These are phyloP conservation scores for Bruguiera hainesii DNA, from an alignment of 441 rosid genomes.

Conservation along the genomic window DNA sequence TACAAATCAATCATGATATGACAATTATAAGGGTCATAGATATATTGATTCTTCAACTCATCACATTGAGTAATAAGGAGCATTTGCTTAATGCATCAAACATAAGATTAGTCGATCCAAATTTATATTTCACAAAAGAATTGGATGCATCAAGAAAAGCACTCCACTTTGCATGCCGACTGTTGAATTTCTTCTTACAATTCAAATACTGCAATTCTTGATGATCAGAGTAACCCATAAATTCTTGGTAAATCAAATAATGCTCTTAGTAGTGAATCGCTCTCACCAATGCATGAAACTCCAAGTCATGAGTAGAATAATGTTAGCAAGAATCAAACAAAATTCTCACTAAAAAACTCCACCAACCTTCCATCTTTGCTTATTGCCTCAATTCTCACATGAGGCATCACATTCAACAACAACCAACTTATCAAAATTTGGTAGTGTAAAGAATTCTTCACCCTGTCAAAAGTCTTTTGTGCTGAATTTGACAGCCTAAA, in stretches of 20 bases:
- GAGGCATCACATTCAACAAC: no score
- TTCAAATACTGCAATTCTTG: not conserved
- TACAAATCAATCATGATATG: not conserved
- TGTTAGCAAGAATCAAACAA: no score
- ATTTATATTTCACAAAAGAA: conserved; percentile 9
- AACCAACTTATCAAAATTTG: no score
- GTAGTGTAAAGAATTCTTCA: no score
- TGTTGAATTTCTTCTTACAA: not conserved
- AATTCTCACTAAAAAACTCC: no score
- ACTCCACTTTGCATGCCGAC: not conserved
- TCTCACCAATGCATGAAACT: no score
- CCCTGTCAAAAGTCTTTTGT: no score
- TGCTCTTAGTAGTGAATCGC: not conserved
- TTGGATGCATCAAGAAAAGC: conserved; percentile 2
- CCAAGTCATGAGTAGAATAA: no score
- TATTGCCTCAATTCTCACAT: no score
- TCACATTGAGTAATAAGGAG: not conserved
- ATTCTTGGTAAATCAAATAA: not conserved
- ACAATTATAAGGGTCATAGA: conserved; percentile 4
- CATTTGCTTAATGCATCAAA: not conserved
- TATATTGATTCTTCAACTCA: conserved; percentile 10
- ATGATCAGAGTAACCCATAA: conserved; percentile 8
- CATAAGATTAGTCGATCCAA: not conserved
- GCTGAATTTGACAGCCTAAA: no score
- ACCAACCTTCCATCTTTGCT: no score